Evolutionary conservation across 1,139 yeast genomes (phyloP), one percentile per base, ranked within the genome.

Genomic region (Eremothecium cymbalariae): DNA sequence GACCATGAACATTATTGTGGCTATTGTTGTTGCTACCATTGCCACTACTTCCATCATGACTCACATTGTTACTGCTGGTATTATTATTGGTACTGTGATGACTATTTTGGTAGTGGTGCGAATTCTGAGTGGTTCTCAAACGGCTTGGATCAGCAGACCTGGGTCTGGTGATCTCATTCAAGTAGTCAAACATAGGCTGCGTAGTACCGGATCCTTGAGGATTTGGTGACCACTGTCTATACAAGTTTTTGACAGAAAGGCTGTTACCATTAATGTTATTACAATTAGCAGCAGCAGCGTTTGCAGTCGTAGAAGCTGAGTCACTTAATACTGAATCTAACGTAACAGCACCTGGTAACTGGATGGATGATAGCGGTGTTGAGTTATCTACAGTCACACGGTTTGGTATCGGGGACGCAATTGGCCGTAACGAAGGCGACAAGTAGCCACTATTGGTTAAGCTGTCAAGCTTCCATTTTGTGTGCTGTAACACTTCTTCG

Each of bases 401-500:
- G 21, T 29, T 35, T 6, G 51, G 50, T 13, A 47, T 36, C 2
- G 55, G 56, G 6, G 54, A 48, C n/a, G 48, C 42, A 22, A 46
- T 39, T 8, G 51, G 44, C 16, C 41, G 41, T 19, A 50, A 44
- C 21, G 42, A 50, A 18, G 62, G 64, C 7, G 56, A 52, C 18
- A 47, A 47, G 42, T 41, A 46, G 18, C 47, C 51, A 31, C 47
- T 43, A 28, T 45, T 46, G 35, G 45, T 43, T 35, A 41, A 32
- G 32, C 48, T 48, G 36, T 55, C 60, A 16, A 59, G 36, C 54
- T 52, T 46, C 60, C 59, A 48, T 62, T 67, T 62, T 50, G 73
- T 50, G 64, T 67, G 57, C 51, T 63, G 56, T 58, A 70, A 43
- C 46, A 70, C 65, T 51, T 77, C 64, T 53, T 64, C 52, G 63